Evolutionary conservation across 2,329 filamentous ascomycete species (phyloP), one percentile per base, ranked within the genome.

Genomic region (Hypoxylon rubiginosum): DNA sequence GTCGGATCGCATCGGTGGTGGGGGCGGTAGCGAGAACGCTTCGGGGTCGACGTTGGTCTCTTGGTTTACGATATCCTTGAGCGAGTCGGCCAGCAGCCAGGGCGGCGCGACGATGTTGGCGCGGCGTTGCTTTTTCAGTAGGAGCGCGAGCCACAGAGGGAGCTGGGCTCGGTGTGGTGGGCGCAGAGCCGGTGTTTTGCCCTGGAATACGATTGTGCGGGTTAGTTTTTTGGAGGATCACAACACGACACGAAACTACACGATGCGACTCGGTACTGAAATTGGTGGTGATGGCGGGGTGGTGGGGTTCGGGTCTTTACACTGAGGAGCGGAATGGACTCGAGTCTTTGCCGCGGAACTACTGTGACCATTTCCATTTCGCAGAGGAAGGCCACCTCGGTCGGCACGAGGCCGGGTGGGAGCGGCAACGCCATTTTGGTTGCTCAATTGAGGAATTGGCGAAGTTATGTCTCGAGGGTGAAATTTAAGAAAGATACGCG

Each of bases 291-390:
- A 63, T 70, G 61, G 71, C 45, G 62, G 52, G 63, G 51, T 70
- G 51, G 53, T 59, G 60, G 65, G 67, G 45, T 62, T 50, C 26
- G 13, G 30, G 13, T 51, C 64, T 88, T 91, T 84, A 98, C 96
- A 71, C 91, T 90, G 59, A 99, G 87, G 67, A 99, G 86, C 73
- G 92, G 86, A 68, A 99, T 91, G 72, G 88, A 89, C 71, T 97
- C 94, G 57, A 99, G 89, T 69, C 92, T 88, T 79, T 98, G 94
- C 58, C 96, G 92, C 36, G 96, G 96, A 53, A 98, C 89, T 21
- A 99, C 88, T 0, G 94, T 97, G 60, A 99, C 92, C 74, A 93
- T 88, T 82, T 98, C 95, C 94, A 97, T 98, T 82, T 99, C 96
- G 80, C 94, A 97, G 28, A 98, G 84, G 76, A 98, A 99, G 54